Percentiles rank a stretch among this genome's conserved stretches.
phyloP scores from a whole-genome alignment of 345 rosid genomes.

The Acer saccharum region DNA sequence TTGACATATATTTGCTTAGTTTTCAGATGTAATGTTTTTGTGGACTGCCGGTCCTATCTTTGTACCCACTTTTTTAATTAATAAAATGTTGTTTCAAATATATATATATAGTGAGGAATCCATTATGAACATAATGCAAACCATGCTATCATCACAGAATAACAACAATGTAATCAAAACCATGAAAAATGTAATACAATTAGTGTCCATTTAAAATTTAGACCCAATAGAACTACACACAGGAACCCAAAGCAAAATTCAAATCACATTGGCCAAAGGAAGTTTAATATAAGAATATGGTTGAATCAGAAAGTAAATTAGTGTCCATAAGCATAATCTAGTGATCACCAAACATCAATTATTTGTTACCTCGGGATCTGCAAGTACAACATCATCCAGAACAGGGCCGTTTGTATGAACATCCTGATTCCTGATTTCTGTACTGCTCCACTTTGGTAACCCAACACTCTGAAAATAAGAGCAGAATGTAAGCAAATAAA shows the following conservation, averaged over 20 bases:
- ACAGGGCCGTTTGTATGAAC: constrained; percentile 88
- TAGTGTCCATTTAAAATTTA: no score
- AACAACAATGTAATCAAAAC: no score
- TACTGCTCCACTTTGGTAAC: constrained; percentile 84
- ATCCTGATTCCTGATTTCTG: constrained; percentile 85
- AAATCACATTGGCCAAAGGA: background rate
- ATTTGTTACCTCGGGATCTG: constrained; percentile 77
- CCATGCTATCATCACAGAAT: no score
- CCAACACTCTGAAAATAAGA: constrained; percentile 67
- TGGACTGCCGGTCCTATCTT: background rate
- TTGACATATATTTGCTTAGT: background rate
- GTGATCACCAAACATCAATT: background rate
- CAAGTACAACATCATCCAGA: constrained; percentile 76
- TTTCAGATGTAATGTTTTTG: background rate
- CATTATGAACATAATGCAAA: no score
- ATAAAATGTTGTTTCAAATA: no score
- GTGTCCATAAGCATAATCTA: constrained; percentile 1
- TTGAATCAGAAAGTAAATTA: background rate
- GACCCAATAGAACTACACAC: background rate
- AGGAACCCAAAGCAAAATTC: background rate
- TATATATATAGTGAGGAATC: no score
- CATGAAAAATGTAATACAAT: no score
- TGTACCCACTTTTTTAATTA: no score
- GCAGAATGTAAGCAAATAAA: constrained; percentile 14
- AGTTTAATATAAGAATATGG: background rate